Base-by-base conservation (phyloP, 768 basidiomycete species). In the Symmetrospora coprosmae region DNA sequence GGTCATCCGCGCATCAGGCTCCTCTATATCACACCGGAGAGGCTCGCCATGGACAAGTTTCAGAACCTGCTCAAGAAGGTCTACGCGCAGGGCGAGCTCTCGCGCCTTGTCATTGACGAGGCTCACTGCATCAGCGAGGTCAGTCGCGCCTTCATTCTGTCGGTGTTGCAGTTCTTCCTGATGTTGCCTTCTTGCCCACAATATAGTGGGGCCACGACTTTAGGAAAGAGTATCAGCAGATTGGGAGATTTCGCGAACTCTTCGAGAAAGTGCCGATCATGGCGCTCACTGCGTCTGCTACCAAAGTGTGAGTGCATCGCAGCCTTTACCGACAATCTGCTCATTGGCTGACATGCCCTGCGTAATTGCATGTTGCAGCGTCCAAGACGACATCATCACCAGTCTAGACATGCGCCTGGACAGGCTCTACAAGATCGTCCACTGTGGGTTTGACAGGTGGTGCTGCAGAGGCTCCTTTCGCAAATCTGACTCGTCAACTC, bases 231-330 rank as follows among this genome's bases (percentile, higher is more conserved):
- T 89, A 87, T 67, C 75, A 86, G 41, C 77, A 75, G 25, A 76
- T 90, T 23, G 87, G 86, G 4, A 70, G 73, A 37, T 85, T 90
- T 70, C 79, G 87, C 1, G 75, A 78, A 35, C 76, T 75, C 28
- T 62, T 82, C 67, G 77, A 78, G 1, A 74, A 77, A 58, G 79
- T 88, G 3, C 87, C 87, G 0, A 82, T 90, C 65, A 89, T 87
- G 85, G 87, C 87, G 2, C 72, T 89, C 37, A 89, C 86, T 0
- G 86, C 87, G 1, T 86, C 84, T 14, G 86, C 87, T 2, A 89
- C 87, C 25, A 50, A 62, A 23, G 14, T 37, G 31, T 23, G 16
- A n/a, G 25, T 9, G 48, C 31, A 23, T 56, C 43, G 30, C 16
- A 19, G 23, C n/a, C 5, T 9, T n/a, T n/a, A n/a, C n/a, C n/a